A percentile compares a stretch with the other conserved stretches of the same genome.
Evolutionary conservation across 2,329 filamentous ascomycete genomes (phyloP).

Genomic region (Amauroascus verrucosus): DNA sequence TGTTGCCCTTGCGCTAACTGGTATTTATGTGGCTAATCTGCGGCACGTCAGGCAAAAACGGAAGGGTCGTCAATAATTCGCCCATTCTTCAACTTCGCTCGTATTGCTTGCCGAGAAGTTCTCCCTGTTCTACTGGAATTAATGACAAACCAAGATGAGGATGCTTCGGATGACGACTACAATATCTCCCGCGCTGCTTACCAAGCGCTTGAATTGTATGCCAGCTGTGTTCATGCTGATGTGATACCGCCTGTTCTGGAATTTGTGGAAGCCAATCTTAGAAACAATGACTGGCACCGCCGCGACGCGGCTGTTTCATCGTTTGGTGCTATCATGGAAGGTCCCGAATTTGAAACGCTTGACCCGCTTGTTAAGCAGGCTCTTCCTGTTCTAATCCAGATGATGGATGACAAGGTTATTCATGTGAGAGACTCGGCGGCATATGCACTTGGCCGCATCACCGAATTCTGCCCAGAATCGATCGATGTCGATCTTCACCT

Average conservation of each 20-base stretch:
- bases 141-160: constrained; percentile 94
- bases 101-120: constrained; percentile 85
- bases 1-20: constrained; percentile 1
- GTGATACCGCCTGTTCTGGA: constrained; percentile 77
- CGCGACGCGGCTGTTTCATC: constrained; percentile 93
- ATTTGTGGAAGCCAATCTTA: constrained; percentile 87
- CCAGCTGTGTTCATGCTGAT: constrained; percentile 75
- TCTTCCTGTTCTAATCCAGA: constrained; percentile 78
- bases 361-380: constrained; percentile 95
- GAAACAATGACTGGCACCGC: constrained; percentile 85
- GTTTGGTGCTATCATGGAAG: constrained; percentile 98
- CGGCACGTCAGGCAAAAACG: constrained; percentile 40
- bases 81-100: constrained; percentile 90
- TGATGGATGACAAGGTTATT: constrained; percentile 80
- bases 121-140: constrained; percentile 81
- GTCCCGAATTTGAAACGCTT: constrained; percentile 82
- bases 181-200: constrained; percentile 92
- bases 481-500: constrained; percentile 80
- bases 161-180: constrained; percentile 93
- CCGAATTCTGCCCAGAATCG: constrained; percentile 80
- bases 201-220: constrained; percentile 90
- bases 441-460: constrained; percentile 91
- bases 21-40: not conserved
- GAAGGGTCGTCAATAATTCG: constrained; percentile 76
- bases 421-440: constrained; percentile 94